Evolutionary conservation across 2,329 filamentous ascomycete species (phyloP).

Genomic region (Thelonectria rubi): DNA sequence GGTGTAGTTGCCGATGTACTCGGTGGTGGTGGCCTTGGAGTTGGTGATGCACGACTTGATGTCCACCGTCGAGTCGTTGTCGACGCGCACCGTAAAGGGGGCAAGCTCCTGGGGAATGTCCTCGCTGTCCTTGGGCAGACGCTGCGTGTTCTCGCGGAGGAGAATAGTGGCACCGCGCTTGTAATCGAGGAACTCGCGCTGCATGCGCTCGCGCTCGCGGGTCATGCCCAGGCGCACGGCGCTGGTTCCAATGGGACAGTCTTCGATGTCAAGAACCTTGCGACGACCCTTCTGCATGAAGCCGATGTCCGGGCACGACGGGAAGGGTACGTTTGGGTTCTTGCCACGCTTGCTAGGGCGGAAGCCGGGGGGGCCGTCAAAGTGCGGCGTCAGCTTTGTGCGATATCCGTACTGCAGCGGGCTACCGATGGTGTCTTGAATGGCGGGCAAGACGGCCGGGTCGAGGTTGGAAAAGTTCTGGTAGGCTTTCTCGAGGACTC

Average conservation of each 20-base stretch:
- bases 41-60: conserved; percentile 91
- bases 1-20: conserved; percentile 85
- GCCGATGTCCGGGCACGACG: conserved; percentile 79
- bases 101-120: conserved; percentile 42
- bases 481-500: conserved; percentile 91
- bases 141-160: conserved; percentile 83
- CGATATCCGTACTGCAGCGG: conserved; percentile 93
- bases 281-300: conserved; percentile 89
- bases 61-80: conserved; percentile 69
- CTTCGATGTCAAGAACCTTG: conserved; percentile 90
- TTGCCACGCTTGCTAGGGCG: conserved; percentile 60
- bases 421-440: conserved; percentile 87
- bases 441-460: conserved; percentile 75
- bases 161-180: conserved; percentile 86
- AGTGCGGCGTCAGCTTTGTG: conserved; percentile 97
- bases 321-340: conserved; percentile 59
- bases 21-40: conserved; percentile 81
- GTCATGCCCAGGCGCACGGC: conserved; percentile 83
- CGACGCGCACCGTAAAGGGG: conserved; percentile 55
- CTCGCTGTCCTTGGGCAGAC: conserved; percentile 63
- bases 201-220: conserved; percentile 80
- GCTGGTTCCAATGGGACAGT: conserved; percentile 93
- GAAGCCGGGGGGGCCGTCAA: conserved; percentile 76
- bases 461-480: conserved; percentile 87
- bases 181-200: conserved; percentile 75